These are phyloP conservation scores for Kazachstania kunashirensis DNA, from an alignment of 805 yeast genomes.

Conservation along the genomic window DNA sequence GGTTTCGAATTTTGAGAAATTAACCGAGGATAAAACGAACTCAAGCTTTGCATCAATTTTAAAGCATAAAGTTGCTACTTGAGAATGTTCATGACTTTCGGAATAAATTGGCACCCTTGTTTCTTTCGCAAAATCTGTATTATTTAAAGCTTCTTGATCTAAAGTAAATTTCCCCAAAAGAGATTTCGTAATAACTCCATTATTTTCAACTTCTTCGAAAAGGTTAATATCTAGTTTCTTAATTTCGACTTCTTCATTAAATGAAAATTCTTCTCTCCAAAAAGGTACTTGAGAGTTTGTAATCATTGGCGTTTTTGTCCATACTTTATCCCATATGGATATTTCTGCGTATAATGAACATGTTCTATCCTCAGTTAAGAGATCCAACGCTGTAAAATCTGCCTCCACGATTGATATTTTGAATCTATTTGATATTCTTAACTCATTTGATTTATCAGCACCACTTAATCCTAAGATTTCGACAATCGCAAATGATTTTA, in stretches of 20 bases:
- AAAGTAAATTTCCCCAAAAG: constrained; percentile 40
- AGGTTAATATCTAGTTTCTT: constrained; percentile 37
- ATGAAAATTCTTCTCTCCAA: constrained; percentile 71
- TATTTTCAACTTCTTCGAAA: constrained; percentile 8
- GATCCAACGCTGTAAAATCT: constrained; percentile 31
- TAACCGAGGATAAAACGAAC: constrained; percentile 49
- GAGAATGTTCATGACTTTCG: constrained; percentile 28
- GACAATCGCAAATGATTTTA: constrained; percentile 51
- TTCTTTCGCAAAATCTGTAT: constrained; percentile 18
- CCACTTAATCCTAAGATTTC: constrained; percentile 32
- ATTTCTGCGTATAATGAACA: constrained; percentile 53
- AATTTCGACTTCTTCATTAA: constrained; percentile 47
- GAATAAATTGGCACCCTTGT: constrained; percentile 38
- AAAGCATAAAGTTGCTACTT: constrained; percentile 50
- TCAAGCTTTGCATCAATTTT: constrained; percentile 42
- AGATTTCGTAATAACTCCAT: constrained; percentile 31
- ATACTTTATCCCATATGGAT: constrained; percentile 58
- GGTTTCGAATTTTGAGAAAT: constrained; percentile 53
- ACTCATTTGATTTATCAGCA: constrained; percentile 27
- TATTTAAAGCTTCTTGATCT: constrained; percentile 19
- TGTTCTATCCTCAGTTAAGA: neutral
- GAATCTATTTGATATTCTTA: constrained; percentile 47
- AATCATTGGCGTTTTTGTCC: constrained; percentile 70
- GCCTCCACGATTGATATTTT: constrained; percentile 59
- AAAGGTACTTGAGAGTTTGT: constrained; percentile 46